Conservation (phyloP, 139 green algal species). For the Volvox reticuliferus region DNA sequence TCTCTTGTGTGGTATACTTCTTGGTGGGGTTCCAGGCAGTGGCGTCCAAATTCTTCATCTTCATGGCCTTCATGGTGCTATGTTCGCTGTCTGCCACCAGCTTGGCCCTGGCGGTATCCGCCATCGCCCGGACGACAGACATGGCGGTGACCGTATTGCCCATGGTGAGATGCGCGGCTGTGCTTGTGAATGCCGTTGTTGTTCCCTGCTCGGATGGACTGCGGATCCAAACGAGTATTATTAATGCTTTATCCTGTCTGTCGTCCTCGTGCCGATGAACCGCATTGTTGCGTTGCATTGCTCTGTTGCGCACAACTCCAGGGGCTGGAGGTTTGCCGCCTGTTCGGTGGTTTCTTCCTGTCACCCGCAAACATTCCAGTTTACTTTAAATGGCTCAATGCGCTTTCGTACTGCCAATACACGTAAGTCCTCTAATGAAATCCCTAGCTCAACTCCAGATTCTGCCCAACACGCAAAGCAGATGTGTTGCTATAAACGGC, state of each 20-base stretch:
- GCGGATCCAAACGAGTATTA: too few relatives aligned
- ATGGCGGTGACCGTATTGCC: conserved; percentile 58
- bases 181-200: too few relatives aligned
- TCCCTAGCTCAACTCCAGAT: too few relatives aligned
- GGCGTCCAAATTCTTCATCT: conserved; percentile 48
- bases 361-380: conserved; percentile 56
- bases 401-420: conserved; percentile 60
- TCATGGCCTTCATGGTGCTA: conserved; percentile 68
- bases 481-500: too few relatives aligned
- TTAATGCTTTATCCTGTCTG: too few relatives aligned
- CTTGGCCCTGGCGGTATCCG: conserved; percentile 58
- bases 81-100: conserved; percentile 58
- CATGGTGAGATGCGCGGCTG: conserved; percentile 38
- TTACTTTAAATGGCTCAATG: conserved; percentile 64
- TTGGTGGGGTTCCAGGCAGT: conserved; percentile 65
- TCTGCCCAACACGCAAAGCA: too few relatives aligned
- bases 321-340: conserved; percentile 39
- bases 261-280: too few relatives aligned
- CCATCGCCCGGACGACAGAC: conserved; percentile 59
- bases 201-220: too few relatives aligned
- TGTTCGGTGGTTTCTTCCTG: conserved; percentile 63
- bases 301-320: background rate
- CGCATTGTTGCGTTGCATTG: too few relatives aligned
- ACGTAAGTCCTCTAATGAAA: too few relatives aligned
- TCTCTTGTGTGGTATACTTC: conserved; percentile 70